phyloP scores from a whole-genome alignment of 2,329 filamentous ascomycete species.

The Colletotrichum plurivorum region DNA sequence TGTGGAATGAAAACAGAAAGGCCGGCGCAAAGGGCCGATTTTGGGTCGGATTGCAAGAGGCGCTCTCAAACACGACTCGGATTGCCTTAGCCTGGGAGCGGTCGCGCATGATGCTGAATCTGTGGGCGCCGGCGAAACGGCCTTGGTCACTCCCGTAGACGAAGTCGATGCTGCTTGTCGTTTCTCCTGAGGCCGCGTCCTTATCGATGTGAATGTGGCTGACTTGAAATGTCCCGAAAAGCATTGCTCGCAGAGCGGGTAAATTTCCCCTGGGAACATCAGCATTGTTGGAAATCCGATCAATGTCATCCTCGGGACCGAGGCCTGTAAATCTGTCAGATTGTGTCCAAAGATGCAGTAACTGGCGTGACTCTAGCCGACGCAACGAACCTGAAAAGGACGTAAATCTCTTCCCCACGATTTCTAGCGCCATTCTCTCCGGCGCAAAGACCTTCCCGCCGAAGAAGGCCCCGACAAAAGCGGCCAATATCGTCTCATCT shows the following conservation, averaged over 20 bases:
- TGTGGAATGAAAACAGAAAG: constrained; percentile 44
- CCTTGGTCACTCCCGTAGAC: constrained; percentile 46
- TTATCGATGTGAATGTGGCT: constrained; percentile 35
- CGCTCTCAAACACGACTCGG: constrained; percentile 43
- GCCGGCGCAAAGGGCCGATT: constrained; percentile 40
- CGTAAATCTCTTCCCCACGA: background rate
- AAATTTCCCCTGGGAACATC: constrained; percentile 15
- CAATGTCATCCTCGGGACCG: background rate
- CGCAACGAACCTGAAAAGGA: constrained; percentile 21
- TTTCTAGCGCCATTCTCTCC: constrained; percentile 43
- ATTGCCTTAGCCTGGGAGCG: background rate
- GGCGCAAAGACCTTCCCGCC: constrained; percentile 48
- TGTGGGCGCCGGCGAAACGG: constrained; percentile 48
- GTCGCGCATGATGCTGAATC: constrained; percentile 46
- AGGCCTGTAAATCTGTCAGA: background rate
- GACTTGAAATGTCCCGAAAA: constrained; percentile 48
- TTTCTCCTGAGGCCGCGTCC: background rate
- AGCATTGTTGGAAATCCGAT: background rate
- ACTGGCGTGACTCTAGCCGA: constrained; percentile 13
- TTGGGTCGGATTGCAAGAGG: constrained; percentile 46
- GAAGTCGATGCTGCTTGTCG: constrained; percentile 48
- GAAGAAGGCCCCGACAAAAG: constrained; percentile 49
- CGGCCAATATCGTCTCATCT: constrained; percentile 47
- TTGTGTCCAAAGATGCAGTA: background rate
- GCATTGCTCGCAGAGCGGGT: constrained; percentile 41